Evolutionary conservation across 2,329 filamentous ascomycete species (phyloP), one percentile per base, ranked within the genome.

Genomic region (Xylariaceae sp.): DNA sequence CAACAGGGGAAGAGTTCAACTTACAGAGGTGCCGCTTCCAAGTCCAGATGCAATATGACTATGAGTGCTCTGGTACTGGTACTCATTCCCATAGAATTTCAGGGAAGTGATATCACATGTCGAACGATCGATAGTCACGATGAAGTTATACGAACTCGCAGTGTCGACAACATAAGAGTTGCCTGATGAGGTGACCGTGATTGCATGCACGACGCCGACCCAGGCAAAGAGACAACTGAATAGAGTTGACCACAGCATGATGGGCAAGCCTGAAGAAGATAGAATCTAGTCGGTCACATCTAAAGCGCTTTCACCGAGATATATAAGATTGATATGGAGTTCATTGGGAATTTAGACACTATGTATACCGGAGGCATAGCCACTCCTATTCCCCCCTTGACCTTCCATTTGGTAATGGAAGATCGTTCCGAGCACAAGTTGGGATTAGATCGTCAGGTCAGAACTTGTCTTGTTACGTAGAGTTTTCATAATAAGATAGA

Each of bases 81-180:
- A 30, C 5, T 30, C 23, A 1, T 30, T 30, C 23, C 23, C 23
- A 1, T 30, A 5, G 23, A 39, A 83, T 15, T 76, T 72, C 57
- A 84, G 76, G 0, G 79, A 82, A 1, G 77, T 82, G 64, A 84
- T 80, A 59, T 84, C 81, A 58, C 81, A 82, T 60, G 70, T 81
- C 4, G 73, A 71, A 18, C 65, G 59, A 49, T 61, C 65, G 55
- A 71, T 69, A 9, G 68, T 67, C 15, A 67, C 65, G n/a, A 60
- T 64, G 52, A 71, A 69, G 61, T 65, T 65, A 55, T 71, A 64
- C 56, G 62, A 62, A 51, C 64, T 68, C n/a, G 62, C 69, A 37
- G 69, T 69, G 51, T 71, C 62, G 30, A 71, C 56, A 13, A 65
- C 66, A 58, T 70, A 69, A 13, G 68, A 66, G n/a, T 55, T 44